Conservation (phyloP, 2,329 filamentous ascomycete genomes). For the Metarhizium robertsii region DNA sequence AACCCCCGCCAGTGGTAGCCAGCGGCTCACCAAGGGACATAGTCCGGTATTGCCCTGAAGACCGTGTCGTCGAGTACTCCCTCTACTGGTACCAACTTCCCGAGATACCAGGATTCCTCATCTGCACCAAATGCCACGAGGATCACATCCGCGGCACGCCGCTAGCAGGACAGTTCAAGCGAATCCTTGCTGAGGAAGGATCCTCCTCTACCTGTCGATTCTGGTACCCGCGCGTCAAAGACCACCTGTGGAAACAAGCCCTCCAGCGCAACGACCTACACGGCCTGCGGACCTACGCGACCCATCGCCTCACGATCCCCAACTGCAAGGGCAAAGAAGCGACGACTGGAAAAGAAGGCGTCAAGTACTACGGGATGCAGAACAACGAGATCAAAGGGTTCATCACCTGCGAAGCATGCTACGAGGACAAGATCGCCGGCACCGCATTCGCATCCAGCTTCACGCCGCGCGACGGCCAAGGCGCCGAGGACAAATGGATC, state of each 20-base stretch:
- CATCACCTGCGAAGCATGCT: constrained; percentile 29
- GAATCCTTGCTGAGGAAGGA: constrained; percentile 14
- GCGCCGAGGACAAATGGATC: constrained; percentile 19
- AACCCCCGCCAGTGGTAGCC: constrained; percentile 9
- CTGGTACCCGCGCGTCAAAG: constrained; percentile 22
- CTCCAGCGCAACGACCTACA: constrained; percentile 15
- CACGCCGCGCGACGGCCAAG: constrained; percentile 15
- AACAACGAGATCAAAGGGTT: constrained; percentile 21
- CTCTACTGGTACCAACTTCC: constrained; percentile 22
- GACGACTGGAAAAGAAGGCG: constrained; percentile 12
- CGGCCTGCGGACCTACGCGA: constrained; percentile 18
- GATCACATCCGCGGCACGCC: constrained; percentile 23
- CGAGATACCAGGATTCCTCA: constrained; percentile 19
- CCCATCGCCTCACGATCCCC: constrained; percentile 14
- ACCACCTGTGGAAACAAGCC: constrained; percentile 24
- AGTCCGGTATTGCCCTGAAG: constrained; percentile 19
- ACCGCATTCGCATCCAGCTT: constrained; percentile 22
- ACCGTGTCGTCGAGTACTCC: constrained; percentile 17
- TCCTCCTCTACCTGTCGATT: constrained; percentile 22
- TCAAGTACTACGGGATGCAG: constrained; percentile 23
- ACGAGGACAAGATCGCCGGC: constrained; percentile 21
- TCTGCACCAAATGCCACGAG: constrained; percentile 33
- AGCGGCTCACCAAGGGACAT: constrained; percentile 14
- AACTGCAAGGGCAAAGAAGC: constrained; percentile 19
- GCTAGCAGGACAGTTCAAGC: constrained; percentile 20